Percentiles rank a stretch among this genome's conserved stretches.
Conservation (phyloP, 2,329 filamentous ascomycete species). For the Acephala macrosclerotiorum region DNA sequence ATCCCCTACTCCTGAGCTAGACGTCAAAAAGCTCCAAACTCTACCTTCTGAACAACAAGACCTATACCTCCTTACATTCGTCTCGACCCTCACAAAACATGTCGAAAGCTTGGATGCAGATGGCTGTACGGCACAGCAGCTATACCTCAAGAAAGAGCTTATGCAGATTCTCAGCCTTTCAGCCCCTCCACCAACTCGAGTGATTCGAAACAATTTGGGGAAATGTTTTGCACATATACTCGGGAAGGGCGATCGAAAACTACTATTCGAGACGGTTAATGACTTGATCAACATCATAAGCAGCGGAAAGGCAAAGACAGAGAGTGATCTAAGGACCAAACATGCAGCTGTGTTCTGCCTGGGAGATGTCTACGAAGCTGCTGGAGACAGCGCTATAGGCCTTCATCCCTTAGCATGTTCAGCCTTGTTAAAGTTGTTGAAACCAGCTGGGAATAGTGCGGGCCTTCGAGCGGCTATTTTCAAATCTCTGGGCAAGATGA, state of each 20-base stretch:
- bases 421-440: conserved; percentile 79
- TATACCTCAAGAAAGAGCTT: conserved; percentile 91
- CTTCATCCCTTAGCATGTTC: conserved; percentile 78
- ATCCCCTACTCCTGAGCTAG: conserved; percentile 76
- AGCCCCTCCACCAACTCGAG: conserved; percentile 82
- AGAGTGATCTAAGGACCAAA: conserved; percentile 79
- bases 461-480: conserved; percentile 84
- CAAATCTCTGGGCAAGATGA: conserved; percentile 76
- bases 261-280: conserved; percentile 93
- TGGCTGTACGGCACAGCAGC: conserved; percentile 86
- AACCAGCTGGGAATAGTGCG: conserved; percentile 79
- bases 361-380: conserved; percentile 88
- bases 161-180: conserved; percentile 89
- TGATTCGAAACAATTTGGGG: conserved; percentile 89
- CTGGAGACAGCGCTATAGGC: conserved; percentile 90
- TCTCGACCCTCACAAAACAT: conserved; percentile 82
- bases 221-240: conserved; percentile 86
- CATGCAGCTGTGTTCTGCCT: conserved; percentile 89
- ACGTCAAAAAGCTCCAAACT: conserved; percentile 86
- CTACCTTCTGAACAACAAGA: conserved; percentile 95
- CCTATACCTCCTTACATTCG: conserved; percentile 89
- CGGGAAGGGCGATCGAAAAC: conserved; percentile 83
- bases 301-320: conserved; percentile 74
- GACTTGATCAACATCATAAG: conserved; percentile 80
- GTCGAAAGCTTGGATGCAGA: conserved; percentile 77